Percentiles rank a stretch among this genome's conserved stretches.
These are phyloP conservation scores for Boletus subparvulus DNA, from an alignment of 768 basidiomycete genomes.

Conservation along the genomic window DNA sequence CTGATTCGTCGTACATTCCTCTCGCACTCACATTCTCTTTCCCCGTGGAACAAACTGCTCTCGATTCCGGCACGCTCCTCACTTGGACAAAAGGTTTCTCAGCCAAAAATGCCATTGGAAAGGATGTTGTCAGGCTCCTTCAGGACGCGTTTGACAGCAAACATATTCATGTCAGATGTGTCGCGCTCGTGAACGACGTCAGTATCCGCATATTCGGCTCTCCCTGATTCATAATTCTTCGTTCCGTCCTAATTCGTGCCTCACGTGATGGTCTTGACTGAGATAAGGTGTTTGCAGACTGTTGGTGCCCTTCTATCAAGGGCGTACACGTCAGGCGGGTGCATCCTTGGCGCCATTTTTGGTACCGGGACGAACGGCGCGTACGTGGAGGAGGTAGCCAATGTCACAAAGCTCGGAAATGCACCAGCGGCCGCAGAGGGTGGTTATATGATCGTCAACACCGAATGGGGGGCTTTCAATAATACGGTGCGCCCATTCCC, in stretches of 20 bases:
- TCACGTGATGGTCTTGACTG: constrained; percentile 6
- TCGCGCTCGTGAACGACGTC: constrained; percentile 93
- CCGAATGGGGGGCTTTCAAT: constrained; percentile 98
- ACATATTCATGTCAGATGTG: constrained; percentile 87
- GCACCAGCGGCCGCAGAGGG: constrained; percentile 56
- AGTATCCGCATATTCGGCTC: constrained; percentile 42
- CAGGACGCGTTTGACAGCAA: constrained; percentile 92
- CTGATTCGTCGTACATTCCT: constrained; percentile 48
- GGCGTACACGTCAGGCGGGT: constrained; percentile 91
- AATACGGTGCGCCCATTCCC: constrained; percentile 64
- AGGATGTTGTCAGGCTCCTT: constrained; percentile 85
- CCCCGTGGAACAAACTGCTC: constrained; percentile 95
- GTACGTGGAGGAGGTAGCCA: constrained; percentile 85
- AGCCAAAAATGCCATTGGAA: constrained; percentile 86
- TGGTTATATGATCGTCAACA: constrained; percentile 91
- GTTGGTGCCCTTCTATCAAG: constrained; percentile 93
- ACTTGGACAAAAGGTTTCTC: constrained; percentile 97
- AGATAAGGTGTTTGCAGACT: constrained; percentile 52
- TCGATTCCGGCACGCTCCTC: constrained; percentile 85
- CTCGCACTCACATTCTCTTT: constrained; percentile 97
- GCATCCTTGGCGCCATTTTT: constrained; percentile 88
- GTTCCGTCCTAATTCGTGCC: background rate
- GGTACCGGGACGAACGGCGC: constrained; percentile 99
- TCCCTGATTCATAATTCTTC: background rate
- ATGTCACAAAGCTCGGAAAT: constrained; percentile 81